A percentile compares a stretch with the other conserved stretches of the same genome.
Evolutionary conservation across 805 yeast genomes (phyloP).

Genomic region (Wickerhamiella parazyma): DNA sequence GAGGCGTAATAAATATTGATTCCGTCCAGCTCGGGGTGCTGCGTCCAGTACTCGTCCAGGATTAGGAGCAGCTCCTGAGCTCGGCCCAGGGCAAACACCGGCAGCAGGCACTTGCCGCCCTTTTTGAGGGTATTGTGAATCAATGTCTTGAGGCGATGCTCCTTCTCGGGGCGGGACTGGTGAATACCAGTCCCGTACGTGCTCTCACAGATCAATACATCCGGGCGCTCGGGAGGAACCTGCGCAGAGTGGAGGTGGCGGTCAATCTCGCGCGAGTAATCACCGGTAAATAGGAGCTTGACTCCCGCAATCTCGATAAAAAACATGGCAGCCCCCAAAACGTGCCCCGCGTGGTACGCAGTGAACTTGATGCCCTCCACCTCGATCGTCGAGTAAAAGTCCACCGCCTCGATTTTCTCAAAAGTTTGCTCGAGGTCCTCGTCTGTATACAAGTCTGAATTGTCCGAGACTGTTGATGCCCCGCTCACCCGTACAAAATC

Average conservation of each 20-base stretch:
- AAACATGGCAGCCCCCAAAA: conserved; percentile 96
- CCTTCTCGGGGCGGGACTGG: conserved; percentile 79
- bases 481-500: conserved; percentile 88
- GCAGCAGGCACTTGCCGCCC: conserved; percentile 86
- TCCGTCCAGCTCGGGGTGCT: conserved; percentile 66
- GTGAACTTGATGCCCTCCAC: conserved; percentile 91
- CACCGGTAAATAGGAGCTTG: conserved; percentile 85
- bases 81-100: conserved; percentile 92
- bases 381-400: conserved; percentile 89
- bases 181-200: conserved; percentile 98
- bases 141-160: conserved; percentile 60
- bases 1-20: conserved; percentile 86
- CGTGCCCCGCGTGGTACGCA: conserved; percentile 99
- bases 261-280: conserved; percentile 89
- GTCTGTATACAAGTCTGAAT: conserved; percentile 56
- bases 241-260: conserved; percentile 93
- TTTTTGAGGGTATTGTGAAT: conserved; percentile 72
- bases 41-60: conserved; percentile 88
- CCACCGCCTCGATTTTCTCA: conserved; percentile 84
- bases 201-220: conserved; percentile 81
- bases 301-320: conserved; percentile 89
- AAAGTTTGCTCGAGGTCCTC: conserved; percentile 81
- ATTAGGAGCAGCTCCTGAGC: conserved; percentile 89
- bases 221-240: conserved; percentile 70
- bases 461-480: conserved; percentile 19